These are phyloP conservation scores for Candida khao-thaluensis DNA, from an alignment of 805 yeast genomes.

Conservation along the genomic window DNA sequence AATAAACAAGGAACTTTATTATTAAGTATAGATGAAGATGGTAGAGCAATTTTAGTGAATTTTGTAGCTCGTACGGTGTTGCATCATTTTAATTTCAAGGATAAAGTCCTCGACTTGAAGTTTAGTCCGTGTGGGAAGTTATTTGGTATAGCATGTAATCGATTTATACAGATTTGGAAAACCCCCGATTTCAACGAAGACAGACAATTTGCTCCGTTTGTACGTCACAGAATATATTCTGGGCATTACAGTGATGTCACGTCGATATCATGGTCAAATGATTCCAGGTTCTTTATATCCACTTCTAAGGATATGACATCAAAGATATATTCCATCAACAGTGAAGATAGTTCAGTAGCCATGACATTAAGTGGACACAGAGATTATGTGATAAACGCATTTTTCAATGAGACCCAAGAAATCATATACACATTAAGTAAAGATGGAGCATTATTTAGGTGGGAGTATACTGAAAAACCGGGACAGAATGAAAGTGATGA, in stretches of 20 bases:
- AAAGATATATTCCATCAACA: slow-evolving; percentile 71
- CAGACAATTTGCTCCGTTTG: slow-evolving; percentile 94
- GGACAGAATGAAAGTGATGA: slow-evolving; percentile 40
- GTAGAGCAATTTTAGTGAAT: slow-evolving; percentile 89
- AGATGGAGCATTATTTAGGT: slow-evolving; percentile 90
- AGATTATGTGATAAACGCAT: slow-evolving; percentile 84
- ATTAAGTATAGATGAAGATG: slow-evolving; percentile 84
- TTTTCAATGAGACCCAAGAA: slow-evolving; percentile 85
- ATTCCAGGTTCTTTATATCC: slow-evolving; percentile 82
- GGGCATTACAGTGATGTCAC: slow-evolving; percentile 87
- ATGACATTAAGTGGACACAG: slow-evolving; percentile 90
- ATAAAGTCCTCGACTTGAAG: slow-evolving; percentile 65
- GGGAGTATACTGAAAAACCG: slow-evolving; percentile 77
- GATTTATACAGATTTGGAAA: slow-evolving; percentile 89
- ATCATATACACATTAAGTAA: slow-evolving; percentile 86
- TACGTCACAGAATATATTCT: slow-evolving; percentile 83
- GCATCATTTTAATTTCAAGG: slow-evolving; percentile 93
- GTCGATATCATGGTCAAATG: slow-evolving; percentile 83
- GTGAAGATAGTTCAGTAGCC: slow-evolving; percentile 68
- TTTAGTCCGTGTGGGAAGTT: slow-evolving; percentile 87
- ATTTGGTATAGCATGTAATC: slow-evolving; percentile 82
- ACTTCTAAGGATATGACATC: slow-evolving; percentile 90
- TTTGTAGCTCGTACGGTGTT: slow-evolving; percentile 78
- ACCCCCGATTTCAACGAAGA: slow-evolving; percentile 81
- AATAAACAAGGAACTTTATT: slow-evolving; percentile 80